phyloP scores from a whole-genome alignment of 2,329 filamentous ascomycete genomes.

The Colletotrichum sp. region DNA sequence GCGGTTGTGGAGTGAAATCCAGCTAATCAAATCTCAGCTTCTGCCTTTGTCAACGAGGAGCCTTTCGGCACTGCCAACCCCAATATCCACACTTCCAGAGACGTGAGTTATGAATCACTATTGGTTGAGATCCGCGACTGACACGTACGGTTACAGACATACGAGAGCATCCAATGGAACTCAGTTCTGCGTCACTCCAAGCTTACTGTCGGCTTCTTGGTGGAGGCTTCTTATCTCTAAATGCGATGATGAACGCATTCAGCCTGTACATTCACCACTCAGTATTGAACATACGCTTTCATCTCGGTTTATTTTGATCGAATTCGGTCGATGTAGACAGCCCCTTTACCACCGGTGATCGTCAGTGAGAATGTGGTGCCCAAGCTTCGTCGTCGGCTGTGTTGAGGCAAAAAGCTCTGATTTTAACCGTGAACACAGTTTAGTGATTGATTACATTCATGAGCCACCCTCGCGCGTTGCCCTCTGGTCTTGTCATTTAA shows the following conservation, averaged over 20 bases:
- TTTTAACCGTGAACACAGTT: too few species aligned
- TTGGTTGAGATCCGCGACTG: not conserved
- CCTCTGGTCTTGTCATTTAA: not conserved
- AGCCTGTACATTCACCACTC: not conserved
- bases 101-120: slow-evolving; percentile 25
- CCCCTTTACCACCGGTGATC: not conserved
- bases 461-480: not conserved
- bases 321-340: not conserved
- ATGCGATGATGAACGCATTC: not conserved
- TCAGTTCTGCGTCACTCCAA: slow-evolving; percentile 30
- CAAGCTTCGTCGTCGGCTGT: too few species aligned
- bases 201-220: slow-evolving; percentile 37
- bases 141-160: slow-evolving; percentile 19
- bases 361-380: not conserved
- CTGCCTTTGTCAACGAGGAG: slow-evolving; percentile 37
- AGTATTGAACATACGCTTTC: not conserved
- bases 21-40: slow-evolving; percentile 24
- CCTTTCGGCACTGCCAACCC: slow-evolving; percentile 31
- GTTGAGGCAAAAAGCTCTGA: too few species aligned
- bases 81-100: slow-evolving; percentile 34
- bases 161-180: slow-evolving; percentile 26
- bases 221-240: slow-evolving; percentile 29
- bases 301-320: not conserved
- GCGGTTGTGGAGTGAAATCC: not conserved
- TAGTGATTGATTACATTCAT: too few species aligned